These are phyloP conservation scores for Brassica hybrid DNA, from an alignment of 441 rosid genomes.

Conservation along the genomic window DNA sequence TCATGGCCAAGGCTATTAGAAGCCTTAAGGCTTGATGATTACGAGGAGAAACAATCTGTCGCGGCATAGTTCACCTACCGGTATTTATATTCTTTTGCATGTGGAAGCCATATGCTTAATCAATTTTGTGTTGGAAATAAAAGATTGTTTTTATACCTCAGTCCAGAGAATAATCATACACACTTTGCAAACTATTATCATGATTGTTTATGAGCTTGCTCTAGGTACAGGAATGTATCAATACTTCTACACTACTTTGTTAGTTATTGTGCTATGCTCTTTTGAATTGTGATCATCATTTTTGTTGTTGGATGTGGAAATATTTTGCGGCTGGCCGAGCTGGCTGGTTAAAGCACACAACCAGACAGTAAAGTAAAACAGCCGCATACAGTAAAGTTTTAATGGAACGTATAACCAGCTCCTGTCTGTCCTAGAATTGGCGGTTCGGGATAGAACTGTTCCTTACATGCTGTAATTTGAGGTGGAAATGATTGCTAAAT, in stretches of 20 bases:
- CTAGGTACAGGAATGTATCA: no score
- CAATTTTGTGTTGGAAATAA: conserved; percentile 57
- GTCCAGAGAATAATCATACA: no score
- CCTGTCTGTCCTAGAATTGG: conserved; percentile 62
- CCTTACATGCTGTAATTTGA: no score
- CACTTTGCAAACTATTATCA: no score
- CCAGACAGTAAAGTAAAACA: conserved; percentile 80
- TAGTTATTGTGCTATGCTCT: no score
- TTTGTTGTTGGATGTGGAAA: conserved; percentile 12
- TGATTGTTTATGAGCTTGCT: no score
- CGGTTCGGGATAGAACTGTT: conserved; percentile 65
- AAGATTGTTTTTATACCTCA: background rate
- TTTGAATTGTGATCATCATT: background rate
- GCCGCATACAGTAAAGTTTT: conserved; percentile 57
- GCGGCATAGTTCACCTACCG: conserved; percentile 46
- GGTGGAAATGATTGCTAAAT: no score
- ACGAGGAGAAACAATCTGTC: conserved; percentile 61
- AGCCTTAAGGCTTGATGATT: conserved; percentile 70
- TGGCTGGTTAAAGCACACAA: conserved; percentile 71
- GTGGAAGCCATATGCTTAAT: conserved; percentile 50
- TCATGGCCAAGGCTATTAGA: conserved; percentile 83
- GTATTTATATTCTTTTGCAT: conserved; percentile 62
- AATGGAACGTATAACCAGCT: conserved; percentile 66
- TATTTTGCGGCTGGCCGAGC: conserved; percentile 90
- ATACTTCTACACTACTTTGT: conserved; percentile 1